A percentile compares a stretch with the other conserved stretches of the same genome.
Conservation (phyloP, 192 early-diverging fungal species). For the Entomortierella chlamydospora region DNA sequence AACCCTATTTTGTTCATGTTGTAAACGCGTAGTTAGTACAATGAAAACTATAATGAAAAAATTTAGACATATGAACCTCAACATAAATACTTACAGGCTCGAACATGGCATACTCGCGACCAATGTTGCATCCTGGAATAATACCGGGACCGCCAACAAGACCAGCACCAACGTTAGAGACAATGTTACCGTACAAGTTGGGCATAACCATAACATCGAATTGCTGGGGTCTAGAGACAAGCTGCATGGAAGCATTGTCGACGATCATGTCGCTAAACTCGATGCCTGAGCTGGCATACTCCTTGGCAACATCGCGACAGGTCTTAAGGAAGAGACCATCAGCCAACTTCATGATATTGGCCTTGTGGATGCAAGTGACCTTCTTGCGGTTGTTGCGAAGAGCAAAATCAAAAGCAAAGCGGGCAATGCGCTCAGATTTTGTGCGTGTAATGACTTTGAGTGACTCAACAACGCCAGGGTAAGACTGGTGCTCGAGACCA, state of each 20-base stretch:
- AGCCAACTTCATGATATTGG: conserved; percentile 99
- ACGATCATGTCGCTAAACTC: conserved; percentile 99
- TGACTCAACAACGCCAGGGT: conserved; percentile 98
- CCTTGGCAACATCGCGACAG: conserved; percentile 95
- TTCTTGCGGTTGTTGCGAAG: conserved; percentile 97
- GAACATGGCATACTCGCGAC: conserved; percentile 96
- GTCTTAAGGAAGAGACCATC: conserved; percentile 98
- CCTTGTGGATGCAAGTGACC: conserved; percentile 99
- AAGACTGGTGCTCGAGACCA: conserved; percentile 97
- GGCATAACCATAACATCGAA: conserved; percentile 99
- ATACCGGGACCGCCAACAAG: conserved; percentile 96
- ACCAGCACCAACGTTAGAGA: conserved; percentile 97
- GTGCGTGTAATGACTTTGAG: conserved; percentile 96
- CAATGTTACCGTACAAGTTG: conserved; percentile 99
- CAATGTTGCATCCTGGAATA: conserved; percentile 98
- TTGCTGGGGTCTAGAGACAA: conserved; percentile 97
- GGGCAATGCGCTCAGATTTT: conserved; percentile 99
- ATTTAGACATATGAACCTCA: not conserved
- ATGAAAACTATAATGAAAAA: not conserved
- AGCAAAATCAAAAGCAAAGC: conserved; percentile 99
- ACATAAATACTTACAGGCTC: conserved; percentile 83
- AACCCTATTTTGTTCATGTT: conserved; percentile 63
- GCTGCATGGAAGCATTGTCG: conserved; percentile 99
- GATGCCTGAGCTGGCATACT: conserved; percentile 90
- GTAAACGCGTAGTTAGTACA: not conserved